Conservation (phyloP, 1,139 yeast genomes). For the Debaryomyces subglobosus region DNA sequence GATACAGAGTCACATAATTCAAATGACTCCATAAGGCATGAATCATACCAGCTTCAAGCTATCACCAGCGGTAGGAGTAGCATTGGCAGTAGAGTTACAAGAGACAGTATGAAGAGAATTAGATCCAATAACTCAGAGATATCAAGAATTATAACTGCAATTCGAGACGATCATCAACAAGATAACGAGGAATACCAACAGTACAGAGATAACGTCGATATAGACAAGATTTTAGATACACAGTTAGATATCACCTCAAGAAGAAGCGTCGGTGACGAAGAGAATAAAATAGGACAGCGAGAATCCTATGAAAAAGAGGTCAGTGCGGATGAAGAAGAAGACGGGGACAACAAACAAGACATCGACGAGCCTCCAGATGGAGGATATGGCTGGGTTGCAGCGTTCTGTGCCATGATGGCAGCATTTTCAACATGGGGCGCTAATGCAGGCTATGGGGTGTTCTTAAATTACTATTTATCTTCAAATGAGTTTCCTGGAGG, state of each 20-base stretch:
- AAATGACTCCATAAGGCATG: neutral
- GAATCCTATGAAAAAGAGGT: neutral
- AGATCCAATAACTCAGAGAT: slow-evolving; percentile 27
- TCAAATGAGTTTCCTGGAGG: slow-evolving; percentile 58
- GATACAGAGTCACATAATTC: slow-evolving; percentile 2
- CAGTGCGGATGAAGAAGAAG: slow-evolving; percentile 2
- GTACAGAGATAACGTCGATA: slow-evolving; percentile 22
- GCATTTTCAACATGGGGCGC: slow-evolving; percentile 73
- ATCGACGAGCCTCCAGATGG: slow-evolving; percentile 57
- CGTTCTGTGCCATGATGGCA: slow-evolving; percentile 52
- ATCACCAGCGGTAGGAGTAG: neutral
- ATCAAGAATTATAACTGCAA: slow-evolving; percentile 34
- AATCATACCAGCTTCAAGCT: slow-evolving; percentile 1
- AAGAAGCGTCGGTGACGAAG: slow-evolving; percentile 11
- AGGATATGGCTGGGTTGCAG: slow-evolving; percentile 73
- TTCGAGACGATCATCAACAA: slow-evolving; percentile 33
- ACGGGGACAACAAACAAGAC: slow-evolving; percentile 11
- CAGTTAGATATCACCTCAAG: slow-evolving; percentile 25
- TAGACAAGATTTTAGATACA: slow-evolving; percentile 26
- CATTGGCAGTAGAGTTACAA: neutral
- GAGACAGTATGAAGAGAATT: slow-evolving; percentile 2
- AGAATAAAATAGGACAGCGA: neutral
- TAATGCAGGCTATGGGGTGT: slow-evolving; percentile 71
- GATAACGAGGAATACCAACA: slow-evolving; percentile 21
- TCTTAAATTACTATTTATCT: slow-evolving; percentile 55